A percentile compares a stretch with the other conserved stretches of the same genome.
Evolutionary conservation across 768 basidiomycete genomes (phyloP).

Genomic region (Psilocybe sp.): DNA sequence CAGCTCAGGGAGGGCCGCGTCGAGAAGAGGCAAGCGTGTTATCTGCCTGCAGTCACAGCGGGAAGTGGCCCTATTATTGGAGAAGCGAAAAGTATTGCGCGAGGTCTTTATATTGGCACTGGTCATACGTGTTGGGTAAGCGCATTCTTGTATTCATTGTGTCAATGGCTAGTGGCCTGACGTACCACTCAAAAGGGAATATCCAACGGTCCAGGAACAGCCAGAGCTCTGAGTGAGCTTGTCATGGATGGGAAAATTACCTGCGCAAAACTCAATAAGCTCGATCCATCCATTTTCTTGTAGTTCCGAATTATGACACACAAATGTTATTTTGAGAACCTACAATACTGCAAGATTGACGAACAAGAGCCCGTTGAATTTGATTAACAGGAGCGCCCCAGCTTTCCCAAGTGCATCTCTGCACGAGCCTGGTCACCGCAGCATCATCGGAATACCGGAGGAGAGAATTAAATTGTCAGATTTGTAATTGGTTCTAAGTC

Average conservation of each 20-base stretch:
- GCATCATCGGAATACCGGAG: too few species aligned
- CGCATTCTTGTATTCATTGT: slow-evolving; percentile 3
- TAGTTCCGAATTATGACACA: not conserved
- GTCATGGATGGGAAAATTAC: slow-evolving; percentile 63
- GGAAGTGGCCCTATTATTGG: slow-evolving; percentile 75
- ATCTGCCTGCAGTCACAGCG: slow-evolving; percentile 58
- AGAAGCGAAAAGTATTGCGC: slow-evolving; percentile 48
- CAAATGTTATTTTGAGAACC: not conserved
- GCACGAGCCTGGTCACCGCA: too few species aligned
- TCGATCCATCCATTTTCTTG: slow-evolving; percentile 25
- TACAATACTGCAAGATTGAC: too few species aligned
- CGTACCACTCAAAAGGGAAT: slow-evolving; percentile 49
- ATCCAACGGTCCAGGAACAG: slow-evolving; percentile 84
- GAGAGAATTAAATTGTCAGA: too few species aligned
- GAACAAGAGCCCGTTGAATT: too few species aligned
- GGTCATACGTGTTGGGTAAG: slow-evolving; percentile 82
- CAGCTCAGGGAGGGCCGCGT: slow-evolving; percentile 53
- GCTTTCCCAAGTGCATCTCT: too few species aligned
- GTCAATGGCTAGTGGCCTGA: not conserved
- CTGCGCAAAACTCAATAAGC: slow-evolving; percentile 50
- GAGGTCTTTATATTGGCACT: slow-evolving; percentile 67
- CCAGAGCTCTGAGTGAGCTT: slow-evolving; percentile 65
- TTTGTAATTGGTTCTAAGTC: too few species aligned
- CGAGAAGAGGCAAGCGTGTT: slow-evolving; percentile 67
- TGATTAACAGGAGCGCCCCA: too few species aligned